Evolutionary conservation across 2,329 filamentous ascomycete genomes (phyloP), one percentile per base, ranked within the genome.

Genomic region (Sporothrix globosa): DNA sequence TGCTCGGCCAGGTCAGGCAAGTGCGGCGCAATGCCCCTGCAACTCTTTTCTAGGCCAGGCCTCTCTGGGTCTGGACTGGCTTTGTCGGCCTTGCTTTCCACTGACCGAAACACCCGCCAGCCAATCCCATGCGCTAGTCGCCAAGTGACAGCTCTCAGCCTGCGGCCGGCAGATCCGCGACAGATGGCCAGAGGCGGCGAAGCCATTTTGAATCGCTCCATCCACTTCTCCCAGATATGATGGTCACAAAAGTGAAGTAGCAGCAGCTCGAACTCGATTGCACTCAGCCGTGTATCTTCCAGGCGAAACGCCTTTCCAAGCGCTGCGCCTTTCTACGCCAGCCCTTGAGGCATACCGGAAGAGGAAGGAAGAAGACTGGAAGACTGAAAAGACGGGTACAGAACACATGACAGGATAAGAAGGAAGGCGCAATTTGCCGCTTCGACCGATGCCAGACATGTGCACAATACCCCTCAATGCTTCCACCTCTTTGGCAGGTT

Each of bases 131-230:
- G 63, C 68, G 68, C 63, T 44, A 66, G n/a, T 41, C 34, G 30
- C 53, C 52, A 56, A 56, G 27, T 61, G 56, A 44, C 67, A 71
- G 44, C 60, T 21, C 27, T 41, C 71, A 67, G 60, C 53, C 68
- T 70, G 66, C 60, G 72, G 65, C 72, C 72, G 72, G 53, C 71
- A 69, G 52, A 70, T 73, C 71, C 72, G 70, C 46, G 67, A 54
- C 44, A 65, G 63, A 68, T 69, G 67, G 69, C 44, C n/a, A 53
- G 19, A 61, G 39, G 52, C 56, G 30, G 46, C 56, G 56, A 69
- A 56, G 44, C 56, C 53, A 30, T 4, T 63, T 63, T 53, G n/a
- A 39, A 19, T 66, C 46, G 61, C 44, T 65, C 44, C 46, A 27
- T 34, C 27, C 53, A 46, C 34, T 44, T 48, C 30, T 58, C 52